Evolutionary conservation across 2,329 filamentous ascomycete species (phyloP).

Genomic region (Aspergillus sp.): DNA sequence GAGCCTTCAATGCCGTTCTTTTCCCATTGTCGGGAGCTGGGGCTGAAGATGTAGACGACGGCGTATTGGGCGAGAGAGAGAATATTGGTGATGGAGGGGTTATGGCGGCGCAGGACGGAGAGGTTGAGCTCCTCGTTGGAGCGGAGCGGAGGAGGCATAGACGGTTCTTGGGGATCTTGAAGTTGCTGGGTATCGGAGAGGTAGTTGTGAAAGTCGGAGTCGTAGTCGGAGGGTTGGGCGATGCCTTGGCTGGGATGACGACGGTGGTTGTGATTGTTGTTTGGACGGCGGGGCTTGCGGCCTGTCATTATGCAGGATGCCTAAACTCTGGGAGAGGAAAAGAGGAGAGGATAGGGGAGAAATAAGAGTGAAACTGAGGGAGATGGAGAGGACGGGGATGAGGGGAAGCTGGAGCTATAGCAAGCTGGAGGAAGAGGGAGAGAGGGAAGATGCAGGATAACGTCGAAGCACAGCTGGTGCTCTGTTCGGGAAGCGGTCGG

Average conservation of each 20-base stretch:
- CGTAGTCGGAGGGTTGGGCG: constrained; percentile 57
- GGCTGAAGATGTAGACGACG: constrained; percentile 78
- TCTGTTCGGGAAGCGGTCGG: constrained; percentile 23
- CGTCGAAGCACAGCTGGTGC: constrained; percentile 9
- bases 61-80: constrained; percentile 81
- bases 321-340: neutral
- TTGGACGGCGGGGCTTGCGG: constrained; percentile 36
- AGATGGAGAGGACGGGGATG: neutral
- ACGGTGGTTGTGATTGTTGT: constrained; percentile 26
- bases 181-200: constrained; percentile 38
- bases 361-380: neutral
- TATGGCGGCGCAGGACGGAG: constrained; percentile 77
- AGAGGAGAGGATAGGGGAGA: neutral
- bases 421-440: neutral
- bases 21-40: constrained; percentile 70
- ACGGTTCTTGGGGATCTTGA: constrained; percentile 23
- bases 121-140: constrained; percentile 87
- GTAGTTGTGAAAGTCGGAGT: constrained; percentile 63
- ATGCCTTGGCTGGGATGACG: constrained; percentile 19
- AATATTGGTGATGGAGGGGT: constrained; percentile 71
- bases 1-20: constrained; percentile 84
- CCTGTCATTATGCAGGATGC: constrained; percentile 28
- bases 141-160: constrained; percentile 52
- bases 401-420: neutral
- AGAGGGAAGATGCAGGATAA: constrained; percentile 3